Percentiles rank a stretch among this genome's conserved stretches.
These are phyloP conservation scores for Plantago coronopus DNA, from an alignment of 305 asterid genomes.

Conservation along the genomic window DNA sequence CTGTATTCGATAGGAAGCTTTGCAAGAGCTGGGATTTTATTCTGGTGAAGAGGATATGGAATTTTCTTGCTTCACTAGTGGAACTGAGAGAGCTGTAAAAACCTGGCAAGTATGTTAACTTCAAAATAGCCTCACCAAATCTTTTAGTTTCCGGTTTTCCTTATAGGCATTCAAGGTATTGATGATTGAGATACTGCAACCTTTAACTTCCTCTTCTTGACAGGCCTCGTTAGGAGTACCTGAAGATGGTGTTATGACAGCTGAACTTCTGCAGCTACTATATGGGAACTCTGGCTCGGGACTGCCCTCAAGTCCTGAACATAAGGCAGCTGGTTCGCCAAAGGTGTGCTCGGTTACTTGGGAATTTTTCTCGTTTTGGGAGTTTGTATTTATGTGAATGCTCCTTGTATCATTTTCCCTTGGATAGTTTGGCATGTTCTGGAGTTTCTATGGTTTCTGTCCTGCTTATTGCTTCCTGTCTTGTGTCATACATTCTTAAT, in stretches of 20 bases:
- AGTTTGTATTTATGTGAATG: background rate
- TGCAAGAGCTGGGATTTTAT: conserved; percentile 75
- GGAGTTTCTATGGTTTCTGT: background rate
- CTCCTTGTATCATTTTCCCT: background rate
- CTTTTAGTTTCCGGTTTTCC: conserved; percentile 3
- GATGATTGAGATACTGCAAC: conserved; percentile 13
- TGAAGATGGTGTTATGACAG: conserved; percentile 91
- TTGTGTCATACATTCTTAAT: background rate
- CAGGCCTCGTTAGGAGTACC: conserved; percentile 59
- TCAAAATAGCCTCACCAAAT: background rate
- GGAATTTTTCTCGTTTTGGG: background rate
- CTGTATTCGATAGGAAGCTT: conserved; percentile 56
- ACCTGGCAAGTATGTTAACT: conserved; percentile 84
- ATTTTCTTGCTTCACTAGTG: conserved; percentile 62
- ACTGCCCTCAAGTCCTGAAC: conserved; percentile 24
- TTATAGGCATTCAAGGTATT: background rate
- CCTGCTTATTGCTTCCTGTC: background rate
- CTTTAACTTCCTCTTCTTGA: conserved; percentile 25
- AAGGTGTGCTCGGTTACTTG: conserved; percentile 30
- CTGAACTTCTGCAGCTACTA: conserved; percentile 60
- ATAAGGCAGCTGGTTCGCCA: conserved; percentile 22
- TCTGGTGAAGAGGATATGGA: conserved; percentile 96
- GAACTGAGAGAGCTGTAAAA: conserved; percentile 88
- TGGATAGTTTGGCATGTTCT: background rate
- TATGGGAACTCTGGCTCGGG: conserved; percentile 32